Evolutionary conservation across 176 grass and related monocot species (phyloP).

Genomic region (Hordeum vulgare): DNA sequence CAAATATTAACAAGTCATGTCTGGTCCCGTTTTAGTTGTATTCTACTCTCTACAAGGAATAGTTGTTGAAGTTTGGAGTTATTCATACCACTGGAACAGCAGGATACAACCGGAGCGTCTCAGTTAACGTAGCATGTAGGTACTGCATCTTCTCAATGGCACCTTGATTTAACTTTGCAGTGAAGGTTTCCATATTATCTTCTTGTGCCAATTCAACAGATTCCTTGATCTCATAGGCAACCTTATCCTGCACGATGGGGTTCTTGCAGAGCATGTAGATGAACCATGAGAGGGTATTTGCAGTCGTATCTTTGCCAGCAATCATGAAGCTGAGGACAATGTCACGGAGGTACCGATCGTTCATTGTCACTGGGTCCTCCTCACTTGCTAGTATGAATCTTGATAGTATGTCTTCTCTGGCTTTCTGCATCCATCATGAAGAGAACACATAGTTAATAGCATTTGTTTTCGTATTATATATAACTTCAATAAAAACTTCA

Average conservation of each 20-base stretch:
- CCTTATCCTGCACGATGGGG: constrained; percentile 52
- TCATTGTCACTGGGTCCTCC: constrained; percentile 34
- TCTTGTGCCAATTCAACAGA: neutral
- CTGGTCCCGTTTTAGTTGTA: neutral
- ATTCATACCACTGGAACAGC: constrained; percentile 55
- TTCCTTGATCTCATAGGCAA: constrained; percentile 42
- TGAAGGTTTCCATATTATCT: constrained; percentile 20
- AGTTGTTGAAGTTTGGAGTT: neutral
- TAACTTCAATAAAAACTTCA: too few relatives aligned
- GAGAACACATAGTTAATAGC: neutral
- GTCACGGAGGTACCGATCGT: constrained; percentile 60
- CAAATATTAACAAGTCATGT: neutral
- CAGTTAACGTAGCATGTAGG: constrained; percentile 42
- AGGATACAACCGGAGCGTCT: constrained; percentile 68
- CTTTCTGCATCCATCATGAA: constrained; percentile 24
- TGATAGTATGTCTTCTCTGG: constrained; percentile 66
- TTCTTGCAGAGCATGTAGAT: constrained; percentile 75
- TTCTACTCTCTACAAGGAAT: neutral
- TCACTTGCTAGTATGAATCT: constrained; percentile 62
- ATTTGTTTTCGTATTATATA: too few relatives aligned
- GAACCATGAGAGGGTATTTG: constrained; percentile 65
- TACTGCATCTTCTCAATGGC: constrained; percentile 57
- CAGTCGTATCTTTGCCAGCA: constrained; percentile 72
- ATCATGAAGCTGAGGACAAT: constrained; percentile 71
- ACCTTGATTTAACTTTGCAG: constrained; percentile 25